phyloP scores from a whole-genome alignment of 2,329 filamentous ascomycete genomes.

The Ophiostoma sp. region DNA sequence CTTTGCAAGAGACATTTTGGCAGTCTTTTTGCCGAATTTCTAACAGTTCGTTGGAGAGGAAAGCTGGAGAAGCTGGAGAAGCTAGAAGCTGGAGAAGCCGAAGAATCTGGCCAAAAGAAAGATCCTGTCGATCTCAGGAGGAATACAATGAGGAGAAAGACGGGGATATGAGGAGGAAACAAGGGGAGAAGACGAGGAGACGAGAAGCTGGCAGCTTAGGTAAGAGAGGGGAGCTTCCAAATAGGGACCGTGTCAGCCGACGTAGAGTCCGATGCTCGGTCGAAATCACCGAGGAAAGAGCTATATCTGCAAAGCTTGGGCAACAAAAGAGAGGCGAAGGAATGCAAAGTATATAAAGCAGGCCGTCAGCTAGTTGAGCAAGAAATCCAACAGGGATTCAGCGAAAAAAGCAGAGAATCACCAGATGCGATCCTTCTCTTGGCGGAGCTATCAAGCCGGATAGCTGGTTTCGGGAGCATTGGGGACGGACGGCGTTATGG shows the following conservation, averaged over 20 bases:
- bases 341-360: not conserved
- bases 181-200: not conserved
- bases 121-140: not conserved
- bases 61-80: not conserved
- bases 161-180: not conserved
- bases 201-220: not conserved
- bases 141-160: not conserved
- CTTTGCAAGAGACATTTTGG: conserved; percentile 51
- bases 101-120: not conserved
- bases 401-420: not conserved
- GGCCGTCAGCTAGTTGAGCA: not conserved
- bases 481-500: not conserved
- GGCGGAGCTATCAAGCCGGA: conserved; percentile 20
- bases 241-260: not conserved
- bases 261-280: conserved; percentile 1
- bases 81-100: not conserved
- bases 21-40: not conserved
- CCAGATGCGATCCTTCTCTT: not conserved
- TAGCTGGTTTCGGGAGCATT: conserved; percentile 19
- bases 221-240: not conserved
- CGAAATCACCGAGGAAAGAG: not conserved
- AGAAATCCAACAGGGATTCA: not conserved
- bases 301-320: not conserved
- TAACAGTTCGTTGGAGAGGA: not conserved
- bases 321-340: not conserved